Evolutionary conservation across 1,284 basidiomycete species (phyloP), one percentile per base, ranked within the genome.

Genomic region (Mycena citricolor): DNA sequence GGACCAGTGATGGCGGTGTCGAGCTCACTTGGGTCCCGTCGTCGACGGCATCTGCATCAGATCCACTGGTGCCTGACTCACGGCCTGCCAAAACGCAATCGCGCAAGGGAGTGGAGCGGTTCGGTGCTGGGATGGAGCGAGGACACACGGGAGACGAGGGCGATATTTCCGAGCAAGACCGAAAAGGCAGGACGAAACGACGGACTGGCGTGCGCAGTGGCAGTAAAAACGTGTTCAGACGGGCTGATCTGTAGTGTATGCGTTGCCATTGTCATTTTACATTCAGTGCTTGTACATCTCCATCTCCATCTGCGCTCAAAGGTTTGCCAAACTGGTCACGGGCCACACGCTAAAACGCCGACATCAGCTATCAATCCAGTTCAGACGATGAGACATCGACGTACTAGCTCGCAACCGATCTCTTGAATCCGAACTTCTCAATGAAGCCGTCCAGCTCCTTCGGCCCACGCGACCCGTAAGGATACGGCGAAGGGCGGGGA

Each of bases 391-490:
- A 22, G 33, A 35, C 23, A 13, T 21, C 40, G 21, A 81, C 90
- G 73, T 63, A 94, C 88, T 93, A 92, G 54, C 76, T 79, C 22
- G 74, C 68, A 38, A 67, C 66, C 31, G 76, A 65, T 35, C 93
- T 81, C 67, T 76, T 86, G 76, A 81, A 97, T 12, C 90, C 92
- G 60, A 83, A 86, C 63, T 82, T 82, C 44, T 53, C 57, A 52
- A 89, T 83, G 64, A 93, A 97, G 1, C 66, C 68, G 19, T 91
- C 86, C 35, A 95, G 73, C 62, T 86, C 77, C 56, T 83, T 81
- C 4, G 94, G 94, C n/a, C 93, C 94, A 51, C 94, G 83, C 45
- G 91, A 91, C 44, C 94, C 94, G 64, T 97, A 97, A 8, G 84
- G 80, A 70, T 97, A 97, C 10, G 75, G 65, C 43, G 82, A 72